Evolutionary conservation across 23 red algal species (phyloP), one percentile per base, ranked within the genome.

Genomic region (Cyanidioschyzon merolae): DNA sequence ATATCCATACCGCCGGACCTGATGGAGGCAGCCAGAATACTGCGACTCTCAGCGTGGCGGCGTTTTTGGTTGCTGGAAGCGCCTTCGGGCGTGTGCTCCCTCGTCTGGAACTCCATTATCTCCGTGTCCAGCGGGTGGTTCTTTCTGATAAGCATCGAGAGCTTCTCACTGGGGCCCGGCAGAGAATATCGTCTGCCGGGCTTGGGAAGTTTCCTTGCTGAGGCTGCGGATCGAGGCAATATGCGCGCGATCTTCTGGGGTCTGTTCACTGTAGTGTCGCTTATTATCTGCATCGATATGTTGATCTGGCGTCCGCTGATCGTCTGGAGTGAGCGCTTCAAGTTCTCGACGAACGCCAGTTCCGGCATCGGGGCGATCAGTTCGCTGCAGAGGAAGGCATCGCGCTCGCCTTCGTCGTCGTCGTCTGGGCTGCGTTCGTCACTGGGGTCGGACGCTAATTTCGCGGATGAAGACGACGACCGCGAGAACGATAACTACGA

Each of bases 101-200:
- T 98, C 37, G 94, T 98, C 0, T 98, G 94, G 94, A 98, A 98
- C 68, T 89, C 84, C 0, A 85, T 98, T 75, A 92, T 98, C 21
- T 98, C 94, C 17, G 94, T 98, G 25, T 88, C 94, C 1, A 88
- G 94, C 41, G 94, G 94, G 3, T 98, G 94, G 94, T 98, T 98
- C 88, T 98, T 91, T 37, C 89, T 98, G 39, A 98, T 98, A 24
- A 85, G 80, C 16, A 98, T 98, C 17, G 94, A 98, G 84, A 85
- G 80, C 83, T 98, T 98, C 68, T 83, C 82, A 21, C 78, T 98
- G 0, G 94, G 94, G 15, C 63, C 63, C 2, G 83, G 87, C 32
- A 85, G 86, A 36, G 88, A 98, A 40, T 98, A 90, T 79, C 89
- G 87, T 58, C 83, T 98, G 36, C 94, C 94, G 24, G 94, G 94